These are phyloP conservation scores for Nymphaea thermarum DNA, from an alignment of 164 flowering plant species.

Conservation along the genomic window DNA sequence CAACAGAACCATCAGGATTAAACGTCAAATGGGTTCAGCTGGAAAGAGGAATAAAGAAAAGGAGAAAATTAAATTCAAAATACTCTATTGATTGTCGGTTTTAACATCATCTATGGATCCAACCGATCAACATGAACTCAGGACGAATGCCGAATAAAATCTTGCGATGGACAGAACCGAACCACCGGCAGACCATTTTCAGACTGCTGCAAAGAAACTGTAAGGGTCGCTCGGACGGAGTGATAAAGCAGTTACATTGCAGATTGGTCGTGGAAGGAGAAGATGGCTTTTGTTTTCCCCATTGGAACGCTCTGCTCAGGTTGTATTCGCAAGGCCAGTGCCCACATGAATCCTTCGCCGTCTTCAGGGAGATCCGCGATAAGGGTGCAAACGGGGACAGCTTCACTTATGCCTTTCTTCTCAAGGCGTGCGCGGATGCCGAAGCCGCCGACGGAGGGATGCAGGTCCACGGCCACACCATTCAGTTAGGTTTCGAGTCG, in stretches of 20 bases:
- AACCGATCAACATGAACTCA: no score
- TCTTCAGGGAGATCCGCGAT: conserved; percentile 11
- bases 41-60: no score
- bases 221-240: neutral
- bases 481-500: conserved; percentile 11
- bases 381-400: conserved; percentile 3
- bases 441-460: conserved; percentile 9
- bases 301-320: conserved; percentile 15
- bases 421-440: conserved; percentile 18
- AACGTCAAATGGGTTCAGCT: no score
- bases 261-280: neutral
- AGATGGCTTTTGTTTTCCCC: neutral
- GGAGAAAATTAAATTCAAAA: no score
- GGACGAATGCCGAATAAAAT: no score
- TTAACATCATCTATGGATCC: no score
- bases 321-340: conserved; percentile 10
- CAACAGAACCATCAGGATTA: no score
- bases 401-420: conserved; percentile 17
- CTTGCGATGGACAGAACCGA: neutral
- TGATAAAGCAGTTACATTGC: neutral
- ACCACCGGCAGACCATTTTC: neutral
- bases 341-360: conserved; percentile 15
- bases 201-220: neutral
- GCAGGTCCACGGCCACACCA: conserved; percentile 12
- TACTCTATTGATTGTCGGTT: no score